phyloP scores from a whole-genome alignment of 805 yeast genomes.

The Yarrowia divulgata region DNA sequence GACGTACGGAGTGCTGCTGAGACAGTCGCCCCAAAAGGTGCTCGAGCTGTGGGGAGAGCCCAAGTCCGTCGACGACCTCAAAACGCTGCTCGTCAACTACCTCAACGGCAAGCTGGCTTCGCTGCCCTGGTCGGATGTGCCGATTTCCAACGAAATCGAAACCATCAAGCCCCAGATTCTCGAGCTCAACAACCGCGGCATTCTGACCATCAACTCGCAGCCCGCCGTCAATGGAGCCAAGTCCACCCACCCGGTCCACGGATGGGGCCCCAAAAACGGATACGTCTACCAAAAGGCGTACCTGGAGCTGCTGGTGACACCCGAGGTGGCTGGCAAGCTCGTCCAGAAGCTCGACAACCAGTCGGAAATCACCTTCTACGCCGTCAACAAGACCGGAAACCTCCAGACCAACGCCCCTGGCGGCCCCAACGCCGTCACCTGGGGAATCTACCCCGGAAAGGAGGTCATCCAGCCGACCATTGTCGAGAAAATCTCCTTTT shows the following conservation, averaged over 20 bases:
- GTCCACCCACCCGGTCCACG: constrained; percentile 74
- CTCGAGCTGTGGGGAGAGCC: constrained; percentile 91
- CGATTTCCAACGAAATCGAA: constrained; percentile 77
- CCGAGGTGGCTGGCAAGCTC: constrained; percentile 57
- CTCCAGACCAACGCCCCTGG: constrained; percentile 75
- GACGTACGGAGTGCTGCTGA: constrained; percentile 76
- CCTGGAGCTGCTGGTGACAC: constrained; percentile 82
- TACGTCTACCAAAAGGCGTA: constrained; percentile 95
- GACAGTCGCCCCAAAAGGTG: constrained; percentile 78
- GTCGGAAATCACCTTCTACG: constrained; percentile 72
- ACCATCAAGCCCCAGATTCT: constrained; percentile 66
- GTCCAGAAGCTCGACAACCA: constrained; percentile 56
- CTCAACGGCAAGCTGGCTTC: constrained; percentile 73
- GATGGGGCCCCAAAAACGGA: constrained; percentile 97
- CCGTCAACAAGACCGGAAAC: constrained; percentile 65
- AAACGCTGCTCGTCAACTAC: constrained; percentile 70
- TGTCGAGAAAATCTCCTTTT: constrained; percentile 87
- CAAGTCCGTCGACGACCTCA: constrained; percentile 61
- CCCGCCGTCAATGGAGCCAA: constrained; percentile 85
- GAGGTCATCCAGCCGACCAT: constrained; percentile 96
- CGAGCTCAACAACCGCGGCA: constrained; percentile 68
- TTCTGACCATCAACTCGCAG: constrained; percentile 89
- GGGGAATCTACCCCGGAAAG: constrained; percentile 98
- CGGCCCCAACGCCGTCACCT: constrained; percentile 92
- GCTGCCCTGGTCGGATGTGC: constrained; percentile 96